A percentile compares a stretch with the other conserved stretches of the same genome.
Evolutionary conservation across 139 green algal genomes (phyloP).

Genomic region (Chlorella sorokiniana): DNA sequence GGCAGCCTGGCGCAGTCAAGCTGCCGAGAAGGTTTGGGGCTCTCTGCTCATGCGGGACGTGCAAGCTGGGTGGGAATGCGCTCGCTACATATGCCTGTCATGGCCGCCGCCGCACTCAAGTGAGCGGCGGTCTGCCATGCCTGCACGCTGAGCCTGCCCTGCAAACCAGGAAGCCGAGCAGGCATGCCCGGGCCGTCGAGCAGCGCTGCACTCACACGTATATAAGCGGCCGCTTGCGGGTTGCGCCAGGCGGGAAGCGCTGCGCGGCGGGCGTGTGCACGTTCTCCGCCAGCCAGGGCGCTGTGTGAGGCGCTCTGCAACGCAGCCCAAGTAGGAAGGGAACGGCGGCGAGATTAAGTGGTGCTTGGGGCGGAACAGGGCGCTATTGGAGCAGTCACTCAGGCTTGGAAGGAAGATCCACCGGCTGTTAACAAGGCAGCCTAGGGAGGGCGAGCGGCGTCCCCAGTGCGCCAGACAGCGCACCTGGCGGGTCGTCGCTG

Average conservation of each 20-base stretch:
- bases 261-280: constrained; percentile 15
- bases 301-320: neutral
- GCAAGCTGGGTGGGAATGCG: too few species aligned
- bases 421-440: neutral
- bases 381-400: neutral
- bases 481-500: neutral
- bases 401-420: neutral
- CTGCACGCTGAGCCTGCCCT: too few species aligned
- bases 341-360: neutral
- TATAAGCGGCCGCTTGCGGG: constrained; percentile 37
- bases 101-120: too few species aligned
- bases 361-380: neutral
- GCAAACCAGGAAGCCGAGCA: too few species aligned
- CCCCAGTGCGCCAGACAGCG: neutral
- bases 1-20: too few species aligned
- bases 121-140: too few species aligned
- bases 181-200: too few species aligned
- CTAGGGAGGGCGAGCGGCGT: neutral
- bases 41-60: too few species aligned
- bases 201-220: constrained; percentile 42
- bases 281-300: constrained; percentile 37
- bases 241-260: constrained; percentile 19
- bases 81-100: too few species aligned
- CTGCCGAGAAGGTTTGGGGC: too few species aligned
- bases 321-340: neutral